Base-by-base conservation (phyloP, 768 basidiomycete genomes). In the Sistotremastrum suecicum region DNA sequence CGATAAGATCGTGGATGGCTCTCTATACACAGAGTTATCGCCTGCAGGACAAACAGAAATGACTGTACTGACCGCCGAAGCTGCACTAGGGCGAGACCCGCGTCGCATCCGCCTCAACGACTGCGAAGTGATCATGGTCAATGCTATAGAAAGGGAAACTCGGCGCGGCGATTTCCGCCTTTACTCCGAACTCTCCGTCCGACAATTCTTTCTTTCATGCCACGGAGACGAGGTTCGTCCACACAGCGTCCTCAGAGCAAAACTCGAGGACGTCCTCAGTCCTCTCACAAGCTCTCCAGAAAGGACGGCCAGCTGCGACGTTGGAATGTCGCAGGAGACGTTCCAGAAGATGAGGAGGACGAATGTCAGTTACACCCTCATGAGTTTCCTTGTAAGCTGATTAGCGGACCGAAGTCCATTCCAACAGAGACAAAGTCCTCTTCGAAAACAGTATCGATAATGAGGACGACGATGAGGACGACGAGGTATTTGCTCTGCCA, bases 401-500 rank as follows among this genome's bases (percentile, higher is more conserved):
- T 38, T 50, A 42, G 40, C 29, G 50, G 9, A 48, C 37, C 37
- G 3, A 52, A 90, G 86, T 88, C 56, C 83, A 87, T 58, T 64
- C 69, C 1, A 75, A 77, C 31, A 72, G 75, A 44, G 89, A 95
- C 57, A 75, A 74, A 56, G 83, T 94, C 48, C 66, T 85, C 4
- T 67, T 95, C 4, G 79, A 86, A 36, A 79, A 72, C n/a, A 70
- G 74, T 34, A 58, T 65, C 33, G 56, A 61, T 2, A 66, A 57
- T 20, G 68, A 64, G 10, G 75, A 77, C 8, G 75, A 77, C 30
- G 66, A 64, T 29, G 75, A 78, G 9, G 82, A 82, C 35, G 83
- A 89, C 29, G 85, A 91, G 57, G 83, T 91, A n/a, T 83, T 91
- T 53, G 74, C 75, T 5, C 58, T 86, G 49, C 70, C 74, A 43